Evolutionary conservation across 163 green algal species (phyloP), one percentile per base, ranked within the genome.

Genomic region (Scenedesmus sp.): DNA sequence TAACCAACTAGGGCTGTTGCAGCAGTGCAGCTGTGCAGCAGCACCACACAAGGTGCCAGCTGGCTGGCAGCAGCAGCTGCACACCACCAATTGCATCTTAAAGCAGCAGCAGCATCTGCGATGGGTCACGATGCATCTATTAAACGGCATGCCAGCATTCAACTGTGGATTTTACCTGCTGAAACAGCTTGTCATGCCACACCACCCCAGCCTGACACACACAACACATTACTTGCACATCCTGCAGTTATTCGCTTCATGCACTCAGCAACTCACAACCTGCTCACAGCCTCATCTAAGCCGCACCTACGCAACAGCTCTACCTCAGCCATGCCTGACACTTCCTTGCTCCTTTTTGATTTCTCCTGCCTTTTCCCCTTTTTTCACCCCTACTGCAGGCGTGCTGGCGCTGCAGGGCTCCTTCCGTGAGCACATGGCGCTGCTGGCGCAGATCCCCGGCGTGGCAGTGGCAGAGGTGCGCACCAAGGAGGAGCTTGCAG

Each of bases 331-430:
- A 46, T 46, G 34, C 34, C 34, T 46, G 34, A 46, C 34, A 46
- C 34, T 46, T 46, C 34, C 34, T 46, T 46, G 34, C 34, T 46
- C 34, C 34, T 46, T 46, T 46, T 46, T 46, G 34, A 46, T 46
- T 46, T 46, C 34, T 46, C 34, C 34, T 46, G 34, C 34, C 34
- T 46, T 46, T 46, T 46, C 34, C 34, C 34, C 34, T 46, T 46
- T 46, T 46, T 23, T 56, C 23, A 10, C 10, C 59, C 7, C 64
- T 79, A 76, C 88, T 2, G 90, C 98, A 3, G 98, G 98, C 13
- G 98, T 99, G 13, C 92, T 99, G 15, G 98, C 97, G 2, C 94
- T 99, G 59, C 98, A 99, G 91, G 98, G 98, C 8, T 98, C 96
- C 0, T 99, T 99, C 93, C 84, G 96, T 0, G 98, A 99, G 95